These are phyloP conservation scores for Lippia alba DNA, from an alignment of 305 asterid species.

Conservation along the genomic window DNA sequence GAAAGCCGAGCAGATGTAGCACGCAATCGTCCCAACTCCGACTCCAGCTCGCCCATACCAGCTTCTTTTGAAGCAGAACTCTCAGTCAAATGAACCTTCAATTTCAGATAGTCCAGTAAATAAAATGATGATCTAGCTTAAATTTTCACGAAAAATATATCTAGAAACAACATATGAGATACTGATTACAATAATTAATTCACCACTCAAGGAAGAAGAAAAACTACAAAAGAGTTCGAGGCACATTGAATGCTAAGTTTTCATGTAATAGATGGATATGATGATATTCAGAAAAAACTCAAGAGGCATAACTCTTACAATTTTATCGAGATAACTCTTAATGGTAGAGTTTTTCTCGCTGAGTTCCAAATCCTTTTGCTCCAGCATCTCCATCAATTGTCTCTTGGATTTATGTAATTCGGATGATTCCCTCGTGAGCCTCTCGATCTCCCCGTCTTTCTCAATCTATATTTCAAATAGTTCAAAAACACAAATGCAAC, in stretches of 20 bases:
- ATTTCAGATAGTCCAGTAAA: slow-evolving; percentile 15
- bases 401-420: slow-evolving; percentile 86
- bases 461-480: slow-evolving; percentile 53
- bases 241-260: not conserved
- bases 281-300: not conserved
- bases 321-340: slow-evolving; percentile 87
- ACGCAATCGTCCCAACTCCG: slow-evolving; percentile 68
- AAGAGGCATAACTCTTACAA: slow-evolving; percentile 42
- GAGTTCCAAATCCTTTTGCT: slow-evolving; percentile 76
- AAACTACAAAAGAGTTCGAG: not conserved
- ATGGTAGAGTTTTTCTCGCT: slow-evolving; percentile 79
- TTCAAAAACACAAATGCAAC: slow-evolving; percentile 23
- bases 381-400: slow-evolving; percentile 85
- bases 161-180: slow-evolving; percentile 12
- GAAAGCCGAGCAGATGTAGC: slow-evolving; percentile 62
- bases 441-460: slow-evolving; percentile 82
- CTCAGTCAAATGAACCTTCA: slow-evolving; percentile 78
- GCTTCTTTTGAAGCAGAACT: slow-evolving; percentile 71
- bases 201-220: slow-evolving; percentile 1
- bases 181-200: not conserved
- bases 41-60: slow-evolving; percentile 63
- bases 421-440: slow-evolving; percentile 64
- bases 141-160: not conserved
- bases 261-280: slow-evolving; percentile 10
- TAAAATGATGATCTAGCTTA: slow-evolving; percentile 17